Evolutionary conservation across 805 yeast genomes (phyloP).

Genomic region (Wickerhamomyces mucosus): DNA sequence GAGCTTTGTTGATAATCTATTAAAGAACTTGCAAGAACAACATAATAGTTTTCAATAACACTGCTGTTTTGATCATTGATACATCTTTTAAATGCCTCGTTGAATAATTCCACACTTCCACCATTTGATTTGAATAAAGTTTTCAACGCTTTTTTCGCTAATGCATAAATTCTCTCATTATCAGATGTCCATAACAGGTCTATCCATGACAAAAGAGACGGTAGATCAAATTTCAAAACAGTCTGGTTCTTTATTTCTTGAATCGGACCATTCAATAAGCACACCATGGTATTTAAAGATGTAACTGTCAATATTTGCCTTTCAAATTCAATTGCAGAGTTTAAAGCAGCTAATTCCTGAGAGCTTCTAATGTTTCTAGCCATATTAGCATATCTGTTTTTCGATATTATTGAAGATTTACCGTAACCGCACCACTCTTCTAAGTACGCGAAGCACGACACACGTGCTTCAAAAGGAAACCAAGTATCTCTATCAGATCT

Average conservation of each 20-base stretch:
- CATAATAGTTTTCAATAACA: constrained; percentile 61
- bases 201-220: constrained; percentile 71
- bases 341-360: constrained; percentile 38
- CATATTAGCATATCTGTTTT: constrained; percentile 57
- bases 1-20: constrained; percentile 33
- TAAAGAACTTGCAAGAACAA: constrained; percentile 58
- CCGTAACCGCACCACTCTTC: constrained; percentile 97
- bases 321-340: constrained; percentile 76
- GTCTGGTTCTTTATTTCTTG: constrained; percentile 39
- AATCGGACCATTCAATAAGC: constrained; percentile 68
- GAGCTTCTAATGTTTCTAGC: constrained; percentile 29
- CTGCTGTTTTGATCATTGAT: constrained; percentile 43
- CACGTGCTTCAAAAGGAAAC: constrained; percentile 81
- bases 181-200: constrained; percentile 55
- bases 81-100: constrained; percentile 64
- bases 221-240: constrained; percentile 60
- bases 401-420: constrained; percentile 45
- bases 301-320: constrained; percentile 58
- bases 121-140: constrained; percentile 58
- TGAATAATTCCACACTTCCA: constrained; percentile 37
- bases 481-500: constrained; percentile 36
- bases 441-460: constrained; percentile 69
- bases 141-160: constrained; percentile 64
- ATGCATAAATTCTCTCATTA: constrained; percentile 43
- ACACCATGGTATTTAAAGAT: constrained; percentile 77